phyloP scores from a whole-genome alignment of 2,329 filamentous ascomycete species.

The Chaetomium strumarium region DNA sequence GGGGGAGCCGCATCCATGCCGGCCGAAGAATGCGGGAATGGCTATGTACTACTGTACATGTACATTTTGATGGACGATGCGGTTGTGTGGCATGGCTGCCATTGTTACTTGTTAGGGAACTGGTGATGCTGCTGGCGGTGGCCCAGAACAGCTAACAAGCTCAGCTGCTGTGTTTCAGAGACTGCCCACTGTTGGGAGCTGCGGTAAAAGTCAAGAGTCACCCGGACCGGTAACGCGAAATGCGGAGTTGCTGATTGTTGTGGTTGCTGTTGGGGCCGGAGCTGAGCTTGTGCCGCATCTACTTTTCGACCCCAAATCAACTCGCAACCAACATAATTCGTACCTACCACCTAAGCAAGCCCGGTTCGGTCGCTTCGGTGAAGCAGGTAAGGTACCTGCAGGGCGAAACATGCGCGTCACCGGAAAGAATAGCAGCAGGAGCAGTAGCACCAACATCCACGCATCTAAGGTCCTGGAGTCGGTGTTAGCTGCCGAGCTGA shows the following conservation, averaged over 20 bases:
- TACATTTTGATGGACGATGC: neutral
- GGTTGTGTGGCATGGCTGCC: neutral
- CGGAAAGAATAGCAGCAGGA: too few species aligned
- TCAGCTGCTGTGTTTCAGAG: constrained; percentile 4
- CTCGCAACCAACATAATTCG: neutral
- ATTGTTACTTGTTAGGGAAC: neutral
- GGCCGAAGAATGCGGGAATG: neutral
- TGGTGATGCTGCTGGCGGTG: too few species aligned
- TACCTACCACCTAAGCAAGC: neutral
- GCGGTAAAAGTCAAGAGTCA: neutral
- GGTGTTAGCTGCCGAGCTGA: too few species aligned
- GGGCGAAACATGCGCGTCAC: too few species aligned
- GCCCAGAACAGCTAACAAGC: neutral
- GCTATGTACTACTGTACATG: too few species aligned
- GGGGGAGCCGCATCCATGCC: neutral
- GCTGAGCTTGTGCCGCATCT: constrained; percentile 3
- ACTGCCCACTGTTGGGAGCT: neutral
- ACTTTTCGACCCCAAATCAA: neutral
- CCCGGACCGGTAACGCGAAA: too few species aligned
- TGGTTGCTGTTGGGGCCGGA: neutral
- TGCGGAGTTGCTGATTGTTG: too few species aligned
- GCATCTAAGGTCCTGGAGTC: too few species aligned
- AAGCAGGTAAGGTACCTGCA: too few species aligned
- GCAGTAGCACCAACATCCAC: too few species aligned
- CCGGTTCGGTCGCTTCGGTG: too few species aligned